Conservation (phyloP, 306 rosid species). For the Cicer bijugum region DNA sequence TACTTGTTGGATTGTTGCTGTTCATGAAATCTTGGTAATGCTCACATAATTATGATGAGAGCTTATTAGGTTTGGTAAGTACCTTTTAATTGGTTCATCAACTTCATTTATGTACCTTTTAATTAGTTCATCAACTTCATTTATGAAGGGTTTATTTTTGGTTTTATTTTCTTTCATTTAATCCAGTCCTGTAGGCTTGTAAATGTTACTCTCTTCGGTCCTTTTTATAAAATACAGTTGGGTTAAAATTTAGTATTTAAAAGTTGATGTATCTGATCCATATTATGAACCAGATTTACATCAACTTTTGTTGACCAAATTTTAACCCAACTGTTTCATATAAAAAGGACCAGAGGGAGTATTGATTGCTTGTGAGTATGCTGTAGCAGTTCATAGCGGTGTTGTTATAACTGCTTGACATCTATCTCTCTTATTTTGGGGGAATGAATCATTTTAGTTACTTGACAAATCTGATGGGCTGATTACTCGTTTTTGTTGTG, state of each 20-base stretch:
- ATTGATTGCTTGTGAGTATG: not conserved
- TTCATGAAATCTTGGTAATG: not conserved
- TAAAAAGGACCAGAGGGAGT: too few species aligned
- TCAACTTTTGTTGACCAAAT: too few species aligned
- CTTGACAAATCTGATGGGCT: conserved; percentile 12
- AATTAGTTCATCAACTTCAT: conserved; percentile 11
- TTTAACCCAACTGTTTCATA: too few species aligned
- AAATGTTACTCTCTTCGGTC: not conserved
- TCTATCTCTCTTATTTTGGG: conserved; percentile 15
- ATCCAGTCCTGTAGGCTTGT: not conserved
- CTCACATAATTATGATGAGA: not conserved
- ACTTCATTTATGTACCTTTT: conserved; percentile 3
- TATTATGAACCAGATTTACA: too few species aligned
- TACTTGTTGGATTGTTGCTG: not conserved
- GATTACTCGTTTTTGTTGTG: conserved; percentile 17
- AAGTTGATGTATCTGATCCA: too few species aligned
- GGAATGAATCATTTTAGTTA: conserved; percentile 26
- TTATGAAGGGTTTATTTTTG: conserved; percentile 27
- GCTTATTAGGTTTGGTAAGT: conserved; percentile 20
- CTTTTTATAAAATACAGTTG: too few species aligned
- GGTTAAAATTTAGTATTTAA: too few species aligned
- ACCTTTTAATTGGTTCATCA: not conserved
- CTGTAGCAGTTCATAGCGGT: not conserved
- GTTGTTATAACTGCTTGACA: conserved; percentile 1
- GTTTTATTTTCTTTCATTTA: conserved; percentile 9